Percentiles rank a stretch among this genome's conserved stretches.
Conservation (phyloP, 1,284 basidiomycete species). For the Microbotryum violaceum region DNA sequence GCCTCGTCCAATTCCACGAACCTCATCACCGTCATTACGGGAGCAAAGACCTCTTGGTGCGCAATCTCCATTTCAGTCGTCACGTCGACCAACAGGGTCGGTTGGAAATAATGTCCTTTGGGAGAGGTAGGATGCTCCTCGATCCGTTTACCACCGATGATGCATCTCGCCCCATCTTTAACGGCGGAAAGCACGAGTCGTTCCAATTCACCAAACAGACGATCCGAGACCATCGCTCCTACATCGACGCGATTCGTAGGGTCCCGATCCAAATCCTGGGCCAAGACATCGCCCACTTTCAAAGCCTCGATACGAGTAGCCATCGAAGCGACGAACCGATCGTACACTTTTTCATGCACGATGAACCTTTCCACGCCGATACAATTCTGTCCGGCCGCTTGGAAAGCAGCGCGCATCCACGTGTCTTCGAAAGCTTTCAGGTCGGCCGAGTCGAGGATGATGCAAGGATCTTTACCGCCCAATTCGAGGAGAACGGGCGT, state of each 20-base stretch:
- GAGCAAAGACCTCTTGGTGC: conserved; percentile 76
- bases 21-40: conserved; percentile 72
- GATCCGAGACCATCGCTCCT: conserved; percentile 69
- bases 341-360: conserved; percentile 67
- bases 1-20: conserved; percentile 76
- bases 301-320: conserved; percentile 57
- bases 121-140: conserved; percentile 43
- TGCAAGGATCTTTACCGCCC: conserved; percentile 45
- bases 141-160: conserved; percentile 62
- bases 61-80: conserved; percentile 66
- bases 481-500: conserved; percentile 34
- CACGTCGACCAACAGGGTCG: conserved; percentile 79
- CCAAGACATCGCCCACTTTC: conserved; percentile 49
- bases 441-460: conserved; percentile 47
- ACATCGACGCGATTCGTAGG: conserved; percentile 53
- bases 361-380: conserved; percentile 91
- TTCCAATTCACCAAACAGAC: conserved; percentile 62
- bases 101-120: conserved; percentile 70
- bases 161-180: conserved; percentile 61
- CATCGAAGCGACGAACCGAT: conserved; percentile 61
- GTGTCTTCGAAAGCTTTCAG: conserved; percentile 46
- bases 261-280: conserved; percentile 10
- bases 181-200: conserved; percentile 62
- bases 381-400: conserved; percentile 91
- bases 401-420: conserved; percentile 77